Conservation (phyloP, 495 filamentous ascomycete genomes). For the Xylaria intraflava region DNA sequence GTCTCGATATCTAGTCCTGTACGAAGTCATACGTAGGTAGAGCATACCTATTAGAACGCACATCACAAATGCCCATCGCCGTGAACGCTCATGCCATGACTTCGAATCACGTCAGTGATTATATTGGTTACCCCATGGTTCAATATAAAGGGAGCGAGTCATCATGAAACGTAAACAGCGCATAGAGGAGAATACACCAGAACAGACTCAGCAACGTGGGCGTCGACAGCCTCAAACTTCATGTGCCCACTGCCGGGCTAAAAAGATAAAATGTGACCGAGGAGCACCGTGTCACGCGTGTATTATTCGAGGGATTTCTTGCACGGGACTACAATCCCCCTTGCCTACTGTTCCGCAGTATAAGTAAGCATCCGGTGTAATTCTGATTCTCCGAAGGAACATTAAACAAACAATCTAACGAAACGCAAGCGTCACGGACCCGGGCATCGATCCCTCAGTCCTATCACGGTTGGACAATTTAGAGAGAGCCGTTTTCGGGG, state of each 20-base stretch:
- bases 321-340: constrained; percentile 2
- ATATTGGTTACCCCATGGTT: neutral
- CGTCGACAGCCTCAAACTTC: constrained; percentile 38
- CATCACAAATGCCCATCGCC: too few relatives aligned
- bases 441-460: constrained; percentile 1
- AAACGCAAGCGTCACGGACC: neutral
- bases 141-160: neutral
- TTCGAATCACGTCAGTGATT: neutral
- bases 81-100: too few relatives aligned
- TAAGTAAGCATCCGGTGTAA: neutral
- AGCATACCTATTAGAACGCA: too few relatives aligned
- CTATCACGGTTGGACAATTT: constrained; percentile 13
- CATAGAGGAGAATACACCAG: neutral
- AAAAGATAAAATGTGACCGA: constrained; percentile 44
- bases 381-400: neutral
- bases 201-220: constrained; percentile 9
- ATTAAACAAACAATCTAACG: neutral
- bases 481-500: constrained; percentile 17
- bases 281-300: constrained; percentile 31
- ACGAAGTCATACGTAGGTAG: too few relatives aligned
- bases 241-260: constrained; percentile 38
- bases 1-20: too few relatives aligned
- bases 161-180: constrained; percentile 8
- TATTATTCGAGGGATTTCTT: constrained; percentile 8
- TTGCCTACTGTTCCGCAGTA: neutral